Evolutionary conservation across 495 filamentous ascomycete genomes (phyloP).

Genomic region (Neurospora sp.): DNA sequence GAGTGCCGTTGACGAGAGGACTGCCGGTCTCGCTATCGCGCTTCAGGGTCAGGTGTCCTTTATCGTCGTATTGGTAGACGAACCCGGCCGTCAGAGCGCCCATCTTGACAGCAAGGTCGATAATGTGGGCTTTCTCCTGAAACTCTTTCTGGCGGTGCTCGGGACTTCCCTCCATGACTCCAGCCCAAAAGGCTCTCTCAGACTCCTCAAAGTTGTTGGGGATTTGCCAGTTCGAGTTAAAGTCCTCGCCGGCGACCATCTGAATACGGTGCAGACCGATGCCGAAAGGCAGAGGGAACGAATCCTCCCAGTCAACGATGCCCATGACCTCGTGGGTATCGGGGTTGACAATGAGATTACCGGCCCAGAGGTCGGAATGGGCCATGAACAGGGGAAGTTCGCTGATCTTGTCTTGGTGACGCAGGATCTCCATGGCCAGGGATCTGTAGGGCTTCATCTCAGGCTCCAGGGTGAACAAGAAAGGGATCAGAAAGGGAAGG

Average conservation of each 20-base stretch:
- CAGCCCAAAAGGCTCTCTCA: neutral
- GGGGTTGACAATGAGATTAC: constrained; percentile 22
- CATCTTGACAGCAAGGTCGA: neutral
- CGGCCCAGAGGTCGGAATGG: constrained; percentile 22
- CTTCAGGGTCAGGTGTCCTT: neutral
- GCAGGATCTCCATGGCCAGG: neutral
- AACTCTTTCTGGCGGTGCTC: neutral
- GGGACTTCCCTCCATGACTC: neutral
- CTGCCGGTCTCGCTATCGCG: neutral
- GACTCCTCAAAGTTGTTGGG: neutral
- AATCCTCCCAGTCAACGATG: constrained; percentile 27
- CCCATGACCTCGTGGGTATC: constrained; percentile 25
- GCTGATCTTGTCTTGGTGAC: neutral
- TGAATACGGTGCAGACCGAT: constrained; percentile 20
- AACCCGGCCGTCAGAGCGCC: neutral
- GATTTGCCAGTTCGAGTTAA: neutral
- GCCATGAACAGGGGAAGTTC: constrained; percentile 13
- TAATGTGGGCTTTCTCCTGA: neutral
- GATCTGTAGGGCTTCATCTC: neutral
- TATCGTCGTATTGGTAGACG: neutral
- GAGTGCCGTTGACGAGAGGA: neutral
- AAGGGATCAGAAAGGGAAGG: neutral
- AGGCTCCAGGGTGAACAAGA: neutral
- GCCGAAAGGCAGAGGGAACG: constrained; percentile 21
- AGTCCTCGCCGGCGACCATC: neutral